phyloP scores from a whole-genome alignment of 2,329 filamentous ascomycete species.

The Penicillium aurantiogriseum region DNA sequence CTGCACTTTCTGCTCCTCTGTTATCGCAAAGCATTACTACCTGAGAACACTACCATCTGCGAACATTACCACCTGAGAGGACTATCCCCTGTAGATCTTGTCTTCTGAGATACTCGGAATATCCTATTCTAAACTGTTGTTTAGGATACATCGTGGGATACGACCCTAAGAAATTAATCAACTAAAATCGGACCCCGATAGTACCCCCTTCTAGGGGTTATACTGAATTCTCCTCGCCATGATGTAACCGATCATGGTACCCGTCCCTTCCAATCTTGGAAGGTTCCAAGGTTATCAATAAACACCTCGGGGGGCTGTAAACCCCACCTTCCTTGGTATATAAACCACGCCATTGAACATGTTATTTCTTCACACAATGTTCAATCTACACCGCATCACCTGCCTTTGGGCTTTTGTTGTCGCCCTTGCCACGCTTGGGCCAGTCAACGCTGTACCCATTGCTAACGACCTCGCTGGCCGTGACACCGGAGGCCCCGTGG shows the following conservation, averaged over 20 bases:
- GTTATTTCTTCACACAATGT: background rate
- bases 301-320: no score
- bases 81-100: no score
- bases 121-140: no score
- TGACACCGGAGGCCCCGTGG: background rate
- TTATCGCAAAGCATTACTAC: no score
- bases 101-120: no score
- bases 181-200: background rate
- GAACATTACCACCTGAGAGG: no score
- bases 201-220: background rate
- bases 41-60: no score
- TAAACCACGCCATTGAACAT: background rate
- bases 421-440: background rate
- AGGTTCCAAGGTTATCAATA: background rate
- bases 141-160: no score
- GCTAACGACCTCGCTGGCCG: background rate
- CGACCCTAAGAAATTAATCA: no score
- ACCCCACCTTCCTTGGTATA: background rate
- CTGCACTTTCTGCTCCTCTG: no score
- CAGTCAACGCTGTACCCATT: background rate
- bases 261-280: background rate
- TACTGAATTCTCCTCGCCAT: background rate
- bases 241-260: background rate
- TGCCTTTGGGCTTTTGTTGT: background rate
- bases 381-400: background rate